These are phyloP conservation scores for Xylaria longipes DNA, from an alignment of 495 filamentous ascomycete genomes.

Conservation along the genomic window DNA sequence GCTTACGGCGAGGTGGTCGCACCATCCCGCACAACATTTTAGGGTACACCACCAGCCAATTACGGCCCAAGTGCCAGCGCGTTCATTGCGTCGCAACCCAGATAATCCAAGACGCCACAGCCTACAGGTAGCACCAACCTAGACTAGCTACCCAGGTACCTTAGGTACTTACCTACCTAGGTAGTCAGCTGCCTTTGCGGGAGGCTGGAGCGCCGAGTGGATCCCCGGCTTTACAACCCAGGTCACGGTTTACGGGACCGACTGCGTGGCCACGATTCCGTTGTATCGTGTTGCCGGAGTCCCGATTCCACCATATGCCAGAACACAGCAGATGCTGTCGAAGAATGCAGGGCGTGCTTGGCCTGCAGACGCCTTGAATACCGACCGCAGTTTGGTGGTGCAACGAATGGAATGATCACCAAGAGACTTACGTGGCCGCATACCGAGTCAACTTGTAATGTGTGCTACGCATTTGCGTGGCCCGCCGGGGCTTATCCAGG, in stretches of 20 bases:
- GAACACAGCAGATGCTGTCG: constrained; percentile 7
- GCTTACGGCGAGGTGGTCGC: constrained; percentile 1
- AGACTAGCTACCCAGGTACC: no score
- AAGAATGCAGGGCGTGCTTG: not conserved
- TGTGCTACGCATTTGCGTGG: not conserved
- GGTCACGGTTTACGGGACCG: not conserved
- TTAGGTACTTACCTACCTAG: not conserved
- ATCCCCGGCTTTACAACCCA: not conserved
- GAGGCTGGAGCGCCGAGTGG: constrained; percentile 21
- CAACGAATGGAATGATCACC: not conserved
- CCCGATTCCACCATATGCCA: constrained; percentile 4
- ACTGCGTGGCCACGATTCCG: not conserved
- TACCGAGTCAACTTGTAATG: not conserved
- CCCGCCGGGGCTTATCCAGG: not conserved
- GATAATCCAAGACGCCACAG: not conserved
- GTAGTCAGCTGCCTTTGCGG: not conserved
- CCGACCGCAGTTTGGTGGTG: not conserved
- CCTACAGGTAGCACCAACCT: not conserved
- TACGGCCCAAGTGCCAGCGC: not conserved
- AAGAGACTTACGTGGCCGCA: constrained; percentile 2
- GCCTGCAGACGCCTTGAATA: not conserved
- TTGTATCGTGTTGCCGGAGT: not conserved
- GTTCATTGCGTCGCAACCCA: not conserved
- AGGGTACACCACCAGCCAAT: not conserved
- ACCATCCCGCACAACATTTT: not conserved